Evolutionary conservation across 345 rosid genomes (phyloP), one percentile per base, ranked within the genome.

Genomic region (Ceriops decandra): DNA sequence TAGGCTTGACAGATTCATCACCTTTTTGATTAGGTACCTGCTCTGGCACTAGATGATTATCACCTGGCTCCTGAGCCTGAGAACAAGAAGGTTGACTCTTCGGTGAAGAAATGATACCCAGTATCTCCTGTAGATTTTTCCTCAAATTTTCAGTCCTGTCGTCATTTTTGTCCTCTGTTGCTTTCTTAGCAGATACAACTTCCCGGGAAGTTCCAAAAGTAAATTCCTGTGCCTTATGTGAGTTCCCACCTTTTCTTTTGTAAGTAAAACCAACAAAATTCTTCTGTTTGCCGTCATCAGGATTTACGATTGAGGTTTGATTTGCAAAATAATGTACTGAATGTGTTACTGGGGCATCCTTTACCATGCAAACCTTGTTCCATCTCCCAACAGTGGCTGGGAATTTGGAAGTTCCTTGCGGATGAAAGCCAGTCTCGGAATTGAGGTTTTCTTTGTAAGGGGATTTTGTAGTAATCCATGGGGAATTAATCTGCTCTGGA

Each of bases 81-180:
- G 77, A 77, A 76, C 69, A 72, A 67, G 79, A 80, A 72, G 76
- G 80, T 78, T 80, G 78, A 76, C 79, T 86, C 77, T 80, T 80
- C 52, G 81, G 86, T 61, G 95, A 84, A 70, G 97, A 79, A 80
- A 80, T 81, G 70, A 73, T 79, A 62, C 89, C 90, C 72, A 91
- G 67, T 71, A 95, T 82, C 82, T 92, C 93, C 85, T 79, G 82
- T 36, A 92, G 85, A 82, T 92, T 95, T 71, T 77, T 84, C 86
- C 82, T 88, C 85, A 95, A 81, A 59, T 73, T 79, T 80, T 86
- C 89, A 75, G 87, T 88, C 73, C 66, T 66, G 20, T 75, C 75
- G 66, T 70, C 79, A 30, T 74, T 71, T 67, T 74, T 83, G 71
- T 79, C 80, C 65, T 60, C 75, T 22, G 51, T 67, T 56, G 42